phyloP scores from a whole-genome alignment of 2,329 filamentous ascomycete species.

The Aciculosporium take region DNA sequence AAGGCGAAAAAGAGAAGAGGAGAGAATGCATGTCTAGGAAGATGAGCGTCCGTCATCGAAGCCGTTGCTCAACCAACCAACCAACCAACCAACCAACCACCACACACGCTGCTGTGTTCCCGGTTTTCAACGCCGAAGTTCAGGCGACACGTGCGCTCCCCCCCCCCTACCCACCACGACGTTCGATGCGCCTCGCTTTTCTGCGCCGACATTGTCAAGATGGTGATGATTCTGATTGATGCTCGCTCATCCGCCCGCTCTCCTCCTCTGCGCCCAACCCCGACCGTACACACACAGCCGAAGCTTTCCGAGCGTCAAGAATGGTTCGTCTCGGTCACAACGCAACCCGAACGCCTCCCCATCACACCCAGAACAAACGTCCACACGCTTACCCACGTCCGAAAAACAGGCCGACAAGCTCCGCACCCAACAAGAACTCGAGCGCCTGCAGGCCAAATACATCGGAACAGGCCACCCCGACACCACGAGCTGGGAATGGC shows the following conservation, averaged over 20 bases:
- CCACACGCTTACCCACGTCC: neutral
- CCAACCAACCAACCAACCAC: no score
- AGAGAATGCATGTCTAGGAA: no score
- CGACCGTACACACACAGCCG: no score
- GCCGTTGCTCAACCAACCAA: neutral
- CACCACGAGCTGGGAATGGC: slow-evolving; percentile 96
- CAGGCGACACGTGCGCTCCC: slow-evolving; percentile 2
- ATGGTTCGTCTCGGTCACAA: no score
- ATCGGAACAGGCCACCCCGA: slow-evolving; percentile 92
- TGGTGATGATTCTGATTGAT: no score
- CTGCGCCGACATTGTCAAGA: neutral
- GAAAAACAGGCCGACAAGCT: slow-evolving; percentile 86
- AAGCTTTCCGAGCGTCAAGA: no score
- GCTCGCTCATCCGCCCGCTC: no score
- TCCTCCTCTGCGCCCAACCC: no score
- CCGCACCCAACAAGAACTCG: slow-evolving; percentile 92
- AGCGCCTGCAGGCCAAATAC: slow-evolving; percentile 90
- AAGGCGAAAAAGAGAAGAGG: no score
- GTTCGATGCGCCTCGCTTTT: no score
- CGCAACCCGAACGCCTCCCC: neutral
- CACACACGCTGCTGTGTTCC: no score
- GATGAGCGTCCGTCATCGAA: no score
- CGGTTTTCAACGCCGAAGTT: slow-evolving; percentile 3
- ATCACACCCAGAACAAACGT: neutral
- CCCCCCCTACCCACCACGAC: neutral